Evolutionary conservation across 805 yeast genomes (phyloP).

Genomic region (Nakazawaea molendinolei): DNA sequence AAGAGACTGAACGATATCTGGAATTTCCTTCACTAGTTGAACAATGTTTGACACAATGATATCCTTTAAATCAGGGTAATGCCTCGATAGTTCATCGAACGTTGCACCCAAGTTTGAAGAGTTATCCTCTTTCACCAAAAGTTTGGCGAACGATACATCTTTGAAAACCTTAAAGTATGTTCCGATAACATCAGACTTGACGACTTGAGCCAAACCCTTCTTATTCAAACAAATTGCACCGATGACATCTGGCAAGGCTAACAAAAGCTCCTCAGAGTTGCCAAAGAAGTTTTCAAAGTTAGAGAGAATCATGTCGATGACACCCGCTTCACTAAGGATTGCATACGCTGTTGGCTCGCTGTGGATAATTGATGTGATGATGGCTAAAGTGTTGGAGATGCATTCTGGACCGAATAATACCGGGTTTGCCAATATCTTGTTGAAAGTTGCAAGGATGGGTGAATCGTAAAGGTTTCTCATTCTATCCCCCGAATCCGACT

Average conservation of each 20-base stretch:
- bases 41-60: slow-evolving; percentile 43
- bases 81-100: slow-evolving; percentile 77
- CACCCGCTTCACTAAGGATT: slow-evolving; percentile 70
- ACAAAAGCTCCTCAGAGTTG: slow-evolving; percentile 50
- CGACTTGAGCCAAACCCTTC: slow-evolving; percentile 59
- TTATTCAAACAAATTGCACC: slow-evolving; percentile 79
- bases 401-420: slow-evolving; percentile 60
- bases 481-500: slow-evolving; percentile 76
- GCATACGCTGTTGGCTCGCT: slow-evolving; percentile 88
- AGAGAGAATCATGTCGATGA: slow-evolving; percentile 57
- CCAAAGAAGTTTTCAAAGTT: slow-evolving; percentile 50
- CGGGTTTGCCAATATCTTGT: slow-evolving; percentile 50
- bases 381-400: slow-evolving; percentile 52
- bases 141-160: slow-evolving; percentile 42
- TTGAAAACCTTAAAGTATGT: slow-evolving; percentile 46
- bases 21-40: slow-evolving; percentile 37
- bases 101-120: slow-evolving; percentile 55
- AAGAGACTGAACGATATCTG: slow-evolving; percentile 26
- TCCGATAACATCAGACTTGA: slow-evolving; percentile 29
- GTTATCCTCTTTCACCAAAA: slow-evolving; percentile 45
- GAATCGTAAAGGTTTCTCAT: slow-evolving; percentile 84
- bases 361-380: slow-evolving; percentile 67
- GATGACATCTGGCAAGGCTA: slow-evolving; percentile 63
- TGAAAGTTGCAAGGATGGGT: slow-evolving; percentile 57
- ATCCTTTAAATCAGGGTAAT: slow-evolving; percentile 69